phyloP scores from a whole-genome alignment of 352 stramenopile genomes.

The Phytopythium aichiense region DNA sequence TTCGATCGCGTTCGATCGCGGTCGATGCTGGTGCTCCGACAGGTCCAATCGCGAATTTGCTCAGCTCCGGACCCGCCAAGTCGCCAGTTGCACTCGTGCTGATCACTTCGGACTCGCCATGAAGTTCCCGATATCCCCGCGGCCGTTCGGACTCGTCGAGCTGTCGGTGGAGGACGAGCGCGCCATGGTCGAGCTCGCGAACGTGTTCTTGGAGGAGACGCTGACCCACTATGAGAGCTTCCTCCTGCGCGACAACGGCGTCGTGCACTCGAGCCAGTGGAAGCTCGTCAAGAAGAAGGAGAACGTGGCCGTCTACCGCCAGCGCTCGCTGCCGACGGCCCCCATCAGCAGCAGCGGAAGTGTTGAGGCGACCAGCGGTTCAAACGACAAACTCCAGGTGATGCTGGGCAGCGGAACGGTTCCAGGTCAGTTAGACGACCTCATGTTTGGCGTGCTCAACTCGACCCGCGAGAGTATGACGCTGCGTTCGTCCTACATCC shows the following conservation, averaged over 20 bases:
- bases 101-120: slow-evolving; percentile 4
- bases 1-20: neutral
- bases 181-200: slow-evolving; percentile 25
- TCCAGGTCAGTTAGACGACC: slow-evolving; percentile 20
- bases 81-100: too few species aligned
- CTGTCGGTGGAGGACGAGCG: slow-evolving; percentile 26
- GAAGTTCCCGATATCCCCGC: slow-evolving; percentile 19
- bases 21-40: neutral
- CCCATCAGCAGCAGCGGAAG: neutral
- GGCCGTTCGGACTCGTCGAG: slow-evolving; percentile 28
- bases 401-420: slow-evolving; percentile 27
- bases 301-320: slow-evolving; percentile 32
- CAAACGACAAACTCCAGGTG: slow-evolving; percentile 8
- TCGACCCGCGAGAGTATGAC: slow-evolving; percentile 18
- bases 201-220: slow-evolving; percentile 20
- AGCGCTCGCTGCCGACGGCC: slow-evolving; percentile 7
- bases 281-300: slow-evolving; percentile 32
- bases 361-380: neutral
- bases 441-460: slow-evolving; percentile 29
- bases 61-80: neutral
- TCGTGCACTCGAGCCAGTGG: slow-evolving; percentile 25
- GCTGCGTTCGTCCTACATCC: slow-evolving; percentile 25
- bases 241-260: slow-evolving; percentile 16
- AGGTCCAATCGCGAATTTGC: neutral
- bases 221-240: slow-evolving; percentile 34